Evolutionary conservation across 2,329 filamentous ascomycete genomes (phyloP), one percentile per base, ranked within the genome.

Genomic region (Botrytis pseudocinerea): DNA sequence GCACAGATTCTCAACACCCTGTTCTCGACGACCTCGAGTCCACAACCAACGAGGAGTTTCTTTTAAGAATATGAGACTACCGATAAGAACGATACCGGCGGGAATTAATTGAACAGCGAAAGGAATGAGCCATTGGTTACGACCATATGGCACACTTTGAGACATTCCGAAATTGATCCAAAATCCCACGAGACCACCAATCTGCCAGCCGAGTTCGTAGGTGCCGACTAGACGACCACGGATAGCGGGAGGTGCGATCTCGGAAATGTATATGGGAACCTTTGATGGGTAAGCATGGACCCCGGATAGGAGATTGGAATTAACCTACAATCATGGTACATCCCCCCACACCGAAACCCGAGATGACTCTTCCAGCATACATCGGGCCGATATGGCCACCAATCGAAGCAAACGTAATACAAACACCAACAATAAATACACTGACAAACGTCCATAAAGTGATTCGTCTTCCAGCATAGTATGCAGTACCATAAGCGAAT

Each of bases 401-500:
- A 44, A 64, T 64, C 4, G 62, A 40, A 63, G 89, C 92, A 40
- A 94, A 83, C 90, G 93, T 94, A 76, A 94, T 80, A 70, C 90
- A 91, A 62, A 91, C 89, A 74, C 92, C 93, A 16, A 94, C 78
- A 69, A 89, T 85, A 81, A 95, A 95, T 75, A 95, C 77, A 54
- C 87, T 70, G 5, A 85, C 82, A 80, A 90, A 92, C 65, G 89
- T 65, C 62, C 76, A 75, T 89, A 83, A 2, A 94, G 84, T 38
- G 88, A 90, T 44, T 35, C 62, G 42, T 65, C 62, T 40, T 44
- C 62, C 42, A 44, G 44, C 22, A 28, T 40, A 64, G 35, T 40
- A 64, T 12, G 48, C 65, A 7, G 46, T 57, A 35, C 42, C 46
- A 28, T 64, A 64, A 64, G 62, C 40, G 28, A 64, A 64, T 42